Conservation (phyloP, 371 early-diverging fungal genomes). For the Syncephalastrum sp. region DNA sequence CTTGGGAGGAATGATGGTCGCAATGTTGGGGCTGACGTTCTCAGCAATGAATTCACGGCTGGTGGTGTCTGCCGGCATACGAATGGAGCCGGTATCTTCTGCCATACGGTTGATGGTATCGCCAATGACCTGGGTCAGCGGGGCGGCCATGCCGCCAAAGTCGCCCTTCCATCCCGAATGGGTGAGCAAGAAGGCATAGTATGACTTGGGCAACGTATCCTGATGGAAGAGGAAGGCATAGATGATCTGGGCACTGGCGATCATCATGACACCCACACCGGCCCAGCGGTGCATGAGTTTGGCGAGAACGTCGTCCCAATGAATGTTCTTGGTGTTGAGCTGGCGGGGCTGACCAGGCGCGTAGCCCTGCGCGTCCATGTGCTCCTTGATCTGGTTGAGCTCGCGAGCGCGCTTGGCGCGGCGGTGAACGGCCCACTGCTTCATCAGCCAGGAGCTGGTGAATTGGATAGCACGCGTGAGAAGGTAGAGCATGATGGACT, state of each 20-base stretch:
- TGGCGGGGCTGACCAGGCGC: constrained; percentile 18
- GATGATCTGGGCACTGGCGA: constrained; percentile 64
- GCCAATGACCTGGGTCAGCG: constrained; percentile 41
- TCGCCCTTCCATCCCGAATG: constrained; percentile 62
- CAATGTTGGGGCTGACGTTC: constrained; percentile 58
- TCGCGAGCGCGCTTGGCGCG: constrained; percentile 20
- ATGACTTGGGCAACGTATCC: constrained; percentile 62
- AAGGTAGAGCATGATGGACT: constrained; percentile 78
- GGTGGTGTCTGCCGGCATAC: constrained; percentile 41
- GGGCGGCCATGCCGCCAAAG: constrained; percentile 56
- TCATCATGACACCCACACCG: constrained; percentile 67
- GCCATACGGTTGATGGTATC: constrained; percentile 36
- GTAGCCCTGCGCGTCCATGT: constrained; percentile 25
- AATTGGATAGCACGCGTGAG: constrained; percentile 78
- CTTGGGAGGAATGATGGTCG: constrained; percentile 39
- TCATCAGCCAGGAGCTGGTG: constrained; percentile 65
- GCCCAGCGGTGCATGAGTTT: constrained; percentile 49
- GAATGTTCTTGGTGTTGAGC: constrained; percentile 12
- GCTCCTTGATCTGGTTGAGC: constrained; percentile 18
- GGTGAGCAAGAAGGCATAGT: constrained; percentile 63
- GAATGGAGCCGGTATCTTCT: constrained; percentile 34
- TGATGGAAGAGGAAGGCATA: constrained; percentile 64
- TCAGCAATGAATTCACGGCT: constrained; percentile 53
- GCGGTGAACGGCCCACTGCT: constrained; percentile 56
- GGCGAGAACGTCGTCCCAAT: constrained; percentile 58